Evolutionary conservation across 2,329 filamentous ascomycete genomes (phyloP).

Genomic region (Cryoendolithus antarcticus): DNA sequence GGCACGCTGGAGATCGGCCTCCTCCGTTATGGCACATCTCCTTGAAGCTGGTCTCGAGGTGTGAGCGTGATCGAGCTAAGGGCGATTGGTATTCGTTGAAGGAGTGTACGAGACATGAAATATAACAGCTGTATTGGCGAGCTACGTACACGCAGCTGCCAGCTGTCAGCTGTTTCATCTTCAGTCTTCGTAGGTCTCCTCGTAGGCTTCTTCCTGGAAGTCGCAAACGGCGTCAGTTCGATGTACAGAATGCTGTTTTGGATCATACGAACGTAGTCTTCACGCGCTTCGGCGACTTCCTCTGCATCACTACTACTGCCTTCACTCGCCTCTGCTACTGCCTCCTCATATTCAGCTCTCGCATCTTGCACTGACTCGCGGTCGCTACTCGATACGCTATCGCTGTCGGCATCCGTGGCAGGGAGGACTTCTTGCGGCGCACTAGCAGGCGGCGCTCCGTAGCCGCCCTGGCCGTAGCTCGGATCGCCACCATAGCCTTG

Average conservation of each 20-base stretch:
- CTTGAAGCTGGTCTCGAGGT: too few relatives aligned
- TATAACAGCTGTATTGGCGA: too few relatives aligned
- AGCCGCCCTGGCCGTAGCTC: slow-evolving; percentile 5
- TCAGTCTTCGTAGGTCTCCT: not conserved
- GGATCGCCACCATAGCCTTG: not conserved
- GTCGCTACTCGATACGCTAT: slow-evolving; percentile 14
- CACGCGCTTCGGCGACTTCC: slow-evolving; percentile 40
- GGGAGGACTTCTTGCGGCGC: slow-evolving; percentile 5
- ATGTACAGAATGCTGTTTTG: too few relatives aligned
- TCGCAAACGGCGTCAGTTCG: not conserved
- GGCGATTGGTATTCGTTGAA: too few relatives aligned
- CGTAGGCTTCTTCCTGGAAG: not conserved
- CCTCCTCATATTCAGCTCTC: slow-evolving; percentile 33
- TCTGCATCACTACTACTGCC: slow-evolving; percentile 40
- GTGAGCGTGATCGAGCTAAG: too few relatives aligned
- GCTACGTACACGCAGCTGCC: too few relatives aligned
- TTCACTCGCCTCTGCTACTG: slow-evolving; percentile 18
- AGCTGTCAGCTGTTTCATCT: too few relatives aligned
- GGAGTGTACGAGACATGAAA: too few relatives aligned
- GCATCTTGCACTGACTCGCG: slow-evolving; percentile 29
- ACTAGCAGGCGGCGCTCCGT: slow-evolving; percentile 12
- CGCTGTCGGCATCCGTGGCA: slow-evolving; percentile 7
- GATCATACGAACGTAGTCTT: slow-evolving; percentile 19
- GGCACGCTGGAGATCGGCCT: too few relatives aligned
- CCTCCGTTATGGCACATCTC: too few relatives aligned